Percentiles rank a stretch among this genome's conserved stretches.
These are phyloP conservation scores for Ilex aquifolium DNA, from an alignment of 257 asterid species.

Conservation along the genomic window DNA sequence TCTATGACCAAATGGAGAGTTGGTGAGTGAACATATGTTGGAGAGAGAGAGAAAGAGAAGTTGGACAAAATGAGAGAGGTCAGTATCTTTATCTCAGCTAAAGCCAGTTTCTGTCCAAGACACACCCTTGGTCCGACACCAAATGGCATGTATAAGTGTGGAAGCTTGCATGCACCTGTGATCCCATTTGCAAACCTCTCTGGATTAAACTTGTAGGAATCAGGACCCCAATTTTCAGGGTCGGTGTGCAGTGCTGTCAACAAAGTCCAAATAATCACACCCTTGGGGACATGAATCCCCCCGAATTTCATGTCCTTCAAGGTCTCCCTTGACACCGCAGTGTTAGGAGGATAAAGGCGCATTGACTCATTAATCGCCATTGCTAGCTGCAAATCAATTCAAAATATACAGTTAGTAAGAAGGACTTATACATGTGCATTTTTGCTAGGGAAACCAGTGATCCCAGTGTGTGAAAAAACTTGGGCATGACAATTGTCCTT, in stretches of 20 bases:
- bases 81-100: not conserved
- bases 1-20: too few species aligned
- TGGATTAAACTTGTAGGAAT: slow-evolving; percentile 39
- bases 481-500: too few species aligned
- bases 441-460: too few species aligned
- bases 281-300: slow-evolving; percentile 28
- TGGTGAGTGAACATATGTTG: not conserved
- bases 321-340: slow-evolving; percentile 37
- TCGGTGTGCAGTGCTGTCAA: slow-evolving; percentile 34
- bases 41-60: not conserved
- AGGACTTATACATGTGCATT: too few species aligned
- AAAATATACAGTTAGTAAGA: too few species aligned
- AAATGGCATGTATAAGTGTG: slow-evolving; percentile 24
- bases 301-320: slow-evolving; percentile 35
- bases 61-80: not conserved
- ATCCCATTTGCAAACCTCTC: slow-evolving; percentile 43
- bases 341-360: slow-evolving; percentile 38
- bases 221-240: slow-evolving; percentile 38
- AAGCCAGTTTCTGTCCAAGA: not conserved
- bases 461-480: too few species aligned
- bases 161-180: slow-evolving; percentile 40
- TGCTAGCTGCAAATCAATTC: slow-evolving; percentile 16
- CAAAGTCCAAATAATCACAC: slow-evolving; percentile 38
- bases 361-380: slow-evolving; percentile 50
- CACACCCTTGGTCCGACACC: not conserved